phyloP scores from a whole-genome alignment of 805 yeast genomes.

The Ogataea minuta region DNA sequence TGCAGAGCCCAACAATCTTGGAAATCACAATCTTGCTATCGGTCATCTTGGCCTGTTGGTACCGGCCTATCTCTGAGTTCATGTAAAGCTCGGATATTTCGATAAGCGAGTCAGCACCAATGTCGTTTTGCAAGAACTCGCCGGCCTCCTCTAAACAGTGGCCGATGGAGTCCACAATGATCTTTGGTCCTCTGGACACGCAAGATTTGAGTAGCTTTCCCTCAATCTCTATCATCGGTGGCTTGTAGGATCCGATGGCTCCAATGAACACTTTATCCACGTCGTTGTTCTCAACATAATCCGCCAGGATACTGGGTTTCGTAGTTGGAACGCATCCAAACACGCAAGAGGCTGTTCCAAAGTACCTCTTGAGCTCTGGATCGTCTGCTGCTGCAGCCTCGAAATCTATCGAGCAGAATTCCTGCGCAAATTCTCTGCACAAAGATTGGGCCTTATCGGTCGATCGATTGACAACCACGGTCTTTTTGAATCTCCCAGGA shows the following conservation, averaged over 20 bases:
- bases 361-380: slow-evolving; percentile 23
- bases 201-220: slow-evolving; percentile 38
- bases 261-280: slow-evolving; percentile 43
- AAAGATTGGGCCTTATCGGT: slow-evolving; percentile 38
- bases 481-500: slow-evolving; percentile 35
- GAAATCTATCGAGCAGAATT: slow-evolving; percentile 32
- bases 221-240: slow-evolving; percentile 64
- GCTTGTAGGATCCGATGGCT: slow-evolving; percentile 66
- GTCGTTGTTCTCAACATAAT: slow-evolving; percentile 28
- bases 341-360: slow-evolving; percentile 44
- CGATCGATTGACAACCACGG: slow-evolving; percentile 48
- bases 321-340: slow-evolving; percentile 64
- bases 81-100: slow-evolving; percentile 44
- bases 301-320: slow-evolving; percentile 40
- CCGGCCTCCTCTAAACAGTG: slow-evolving; percentile 64
- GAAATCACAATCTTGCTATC: slow-evolving; percentile 40
- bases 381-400: slow-evolving; percentile 19
- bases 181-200: slow-evolving; percentile 37
- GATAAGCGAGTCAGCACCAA: slow-evolving; percentile 39
- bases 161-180: slow-evolving; percentile 58
- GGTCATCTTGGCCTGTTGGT: slow-evolving; percentile 18
- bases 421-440: slow-evolving; percentile 28
- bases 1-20: slow-evolving; percentile 61
- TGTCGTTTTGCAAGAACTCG: slow-evolving; percentile 50
- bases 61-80: slow-evolving; percentile 1